Base-by-base conservation (phyloP, 805 yeast species). In the Saccharomycopsis fibuligera region DNA sequence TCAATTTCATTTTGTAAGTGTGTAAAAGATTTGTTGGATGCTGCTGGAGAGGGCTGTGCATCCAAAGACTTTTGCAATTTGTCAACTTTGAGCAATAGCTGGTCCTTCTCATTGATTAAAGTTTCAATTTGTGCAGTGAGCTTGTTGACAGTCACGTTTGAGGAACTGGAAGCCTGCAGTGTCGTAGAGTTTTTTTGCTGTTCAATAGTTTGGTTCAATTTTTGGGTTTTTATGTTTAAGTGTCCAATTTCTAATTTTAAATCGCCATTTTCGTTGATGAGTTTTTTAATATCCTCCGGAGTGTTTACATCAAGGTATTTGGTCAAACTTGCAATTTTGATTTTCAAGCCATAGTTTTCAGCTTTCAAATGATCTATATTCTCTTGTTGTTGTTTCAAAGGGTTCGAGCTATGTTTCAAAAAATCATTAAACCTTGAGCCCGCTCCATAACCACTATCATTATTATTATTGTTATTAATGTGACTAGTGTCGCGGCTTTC, bases 271-370 rank as follows among this genome's bases (percentile, higher is more conserved):
- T 53, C 56, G 9, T 41, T 35, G 16, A 53, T 50, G 9, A 53
- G 40, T 16, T 37, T 36, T 21, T 48, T 50, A 6, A 48, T 37
- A 35, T 48, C 46, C 35, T 41, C 47, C 3, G 55, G 49, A 5
- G 45, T 40, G 23, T 44, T 43, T 3, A 33, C 27, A 25, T 51
- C 53, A 37, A 70, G 60, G 44, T 63, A 68, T 55, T 66, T 63
- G 4, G 68, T 66, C 27, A 71, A 59, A 3, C 72, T 68, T 2
- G 73, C 70, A 35, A 72, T 61, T 50, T 71, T 69, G 31, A 72
- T 63, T 53, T 70, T 73, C 54, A 73, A 60, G 46, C 68, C 69
- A 54, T 68, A 69, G 51, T 73, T 73, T 35, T 73, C 77, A 9
- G 67, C 62, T 48, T 67, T 62, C 29, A 73, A 61, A 49, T 60